Evolutionary conservation across 2,329 filamentous ascomycete species (phyloP), one percentile per base, ranked within the genome.

Genomic region (Clonostachys solani): DNA sequence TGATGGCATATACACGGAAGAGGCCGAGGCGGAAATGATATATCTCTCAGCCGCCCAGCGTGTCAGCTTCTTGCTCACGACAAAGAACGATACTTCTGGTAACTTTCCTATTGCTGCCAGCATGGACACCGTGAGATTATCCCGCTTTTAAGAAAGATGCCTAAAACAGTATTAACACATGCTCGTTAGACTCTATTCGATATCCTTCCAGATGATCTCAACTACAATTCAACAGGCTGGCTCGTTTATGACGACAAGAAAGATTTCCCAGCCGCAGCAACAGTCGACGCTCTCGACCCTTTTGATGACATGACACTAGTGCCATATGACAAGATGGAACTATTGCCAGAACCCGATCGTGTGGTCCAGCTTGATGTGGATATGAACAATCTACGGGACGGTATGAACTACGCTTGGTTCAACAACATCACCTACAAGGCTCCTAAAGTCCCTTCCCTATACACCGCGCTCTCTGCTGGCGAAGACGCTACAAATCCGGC

Each of bases 401-500:
- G 84, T 6, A 75, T 75, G 44, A 74, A 73, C 60, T 73, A 73
- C 48, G 84, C 81, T 50, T 84, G 84, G 66, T 81, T 88, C 69
- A 92, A 92, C 71, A 84, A 88, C 63, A 80, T 89, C 52, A 89
- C 87, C 33, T 95, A 92, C 62, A 77, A 79, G 5, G 47, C 68
- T 0, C 89, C 87, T 43, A 88, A 89, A 61, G 89, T 95, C 0
- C 91, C 90, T 0, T 83, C 86, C 0, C 73, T 95, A 0, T 95
- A 91, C 72, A 89, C 86, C 1, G 88, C 78, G 2, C 72, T 95
- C 5, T 82, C 80, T 0, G 67, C 81, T 2, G 81, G 80, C 15
- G 67, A 87, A 44, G 67, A 75, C 16, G 78, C 81, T 13, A 73
- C 71, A 2, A 73, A 89, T 50, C 71, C 82, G 0, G 53, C 61